These are phyloP conservation scores for Lachnellula hyalina DNA, from an alignment of 2,329 filamentous ascomycete genomes.

Conservation along the genomic window DNA sequence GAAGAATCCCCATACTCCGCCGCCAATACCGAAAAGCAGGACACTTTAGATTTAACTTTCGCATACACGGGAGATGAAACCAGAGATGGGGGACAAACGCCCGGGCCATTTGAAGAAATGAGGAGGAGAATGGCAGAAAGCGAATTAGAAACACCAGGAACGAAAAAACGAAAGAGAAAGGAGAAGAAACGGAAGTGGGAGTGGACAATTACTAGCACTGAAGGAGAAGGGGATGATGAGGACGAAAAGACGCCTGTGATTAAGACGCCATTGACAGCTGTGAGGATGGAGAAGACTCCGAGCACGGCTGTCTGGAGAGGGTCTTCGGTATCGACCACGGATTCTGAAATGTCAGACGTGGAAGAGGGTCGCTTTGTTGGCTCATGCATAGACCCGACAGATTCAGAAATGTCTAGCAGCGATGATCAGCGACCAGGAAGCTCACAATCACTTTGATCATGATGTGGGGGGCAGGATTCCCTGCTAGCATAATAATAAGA, in stretches of 20 bases:
- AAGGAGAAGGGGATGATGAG: constrained; percentile 43
- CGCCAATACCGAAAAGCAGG: constrained; percentile 23
- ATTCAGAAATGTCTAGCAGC: constrained; percentile 7
- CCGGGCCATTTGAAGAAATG: constrained; percentile 60
- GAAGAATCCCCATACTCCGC: constrained; percentile 41
- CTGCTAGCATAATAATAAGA: neutral
- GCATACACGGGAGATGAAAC: constrained; percentile 50
- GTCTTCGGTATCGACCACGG: constrained; percentile 10
- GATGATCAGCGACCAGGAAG: neutral
- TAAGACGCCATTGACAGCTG: constrained; percentile 21
- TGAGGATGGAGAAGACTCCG: constrained; percentile 17
- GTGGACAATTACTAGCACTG: constrained; percentile 49
- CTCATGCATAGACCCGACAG: constrained; percentile 1
- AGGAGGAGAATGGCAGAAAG: constrained; percentile 48
- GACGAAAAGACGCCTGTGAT: constrained; percentile 25
- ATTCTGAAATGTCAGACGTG: constrained; percentile 15
- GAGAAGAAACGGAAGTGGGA: constrained; percentile 62
- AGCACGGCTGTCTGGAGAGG: constrained; percentile 21
- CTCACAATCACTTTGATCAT: neutral
- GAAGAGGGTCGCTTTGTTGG: constrained; percentile 2
- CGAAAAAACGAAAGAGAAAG: constrained; percentile 46
- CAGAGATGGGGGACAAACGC: constrained; percentile 56
- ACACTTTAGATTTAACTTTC: constrained; percentile 45
- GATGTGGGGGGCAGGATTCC: neutral
- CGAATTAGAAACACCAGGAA: constrained; percentile 23